These are phyloP conservation scores for Fusarium euwallaceae DNA, from an alignment of 2,329 filamentous ascomycete species.

Conservation along the genomic window DNA sequence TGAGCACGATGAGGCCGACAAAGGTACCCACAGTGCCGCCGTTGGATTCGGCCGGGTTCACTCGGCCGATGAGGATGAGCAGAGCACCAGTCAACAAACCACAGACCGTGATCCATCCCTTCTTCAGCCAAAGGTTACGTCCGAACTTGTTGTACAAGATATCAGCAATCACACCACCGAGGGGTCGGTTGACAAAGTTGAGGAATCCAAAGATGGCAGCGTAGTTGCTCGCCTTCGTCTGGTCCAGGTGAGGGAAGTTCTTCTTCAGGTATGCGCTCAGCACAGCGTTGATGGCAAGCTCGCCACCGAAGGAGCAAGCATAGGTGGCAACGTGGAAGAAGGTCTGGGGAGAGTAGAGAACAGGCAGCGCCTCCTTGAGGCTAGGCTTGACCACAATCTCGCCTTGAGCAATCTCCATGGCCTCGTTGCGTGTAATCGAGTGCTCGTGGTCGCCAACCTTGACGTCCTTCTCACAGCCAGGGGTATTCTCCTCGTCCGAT, in stretches of 20 bases:
- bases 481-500: conserved; percentile 52
- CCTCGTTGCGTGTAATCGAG: conserved; percentile 62
- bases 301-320: conserved; percentile 72
- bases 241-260: conserved; percentile 69
- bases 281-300: conserved; percentile 73
- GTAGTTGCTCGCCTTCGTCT: conserved; percentile 71
- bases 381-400: conserved; percentile 70
- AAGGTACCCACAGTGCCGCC: conserved; percentile 64
- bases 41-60: conserved; percentile 70
- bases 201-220: conserved; percentile 82
- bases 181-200: conserved; percentile 75
- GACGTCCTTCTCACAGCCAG: conserved; percentile 53
- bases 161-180: conserved; percentile 72
- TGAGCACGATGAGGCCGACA: conserved; percentile 81
- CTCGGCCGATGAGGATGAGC: conserved; percentile 71
- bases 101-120: conserved; percentile 64
- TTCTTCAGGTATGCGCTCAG: conserved; percentile 70
- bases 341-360: conserved; percentile 67
- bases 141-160: conserved; percentile 58
- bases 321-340: conserved; percentile 69
- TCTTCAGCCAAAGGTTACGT: conserved; percentile 53
- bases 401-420: conserved; percentile 66
- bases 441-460: conserved; percentile 59
- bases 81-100: conserved; percentile 72
- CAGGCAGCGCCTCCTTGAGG: conserved; percentile 58